These are phyloP conservation scores for Trichoderma hamatum DNA, from an alignment of 2,329 filamentous ascomycete genomes.

Conservation along the genomic window DNA sequence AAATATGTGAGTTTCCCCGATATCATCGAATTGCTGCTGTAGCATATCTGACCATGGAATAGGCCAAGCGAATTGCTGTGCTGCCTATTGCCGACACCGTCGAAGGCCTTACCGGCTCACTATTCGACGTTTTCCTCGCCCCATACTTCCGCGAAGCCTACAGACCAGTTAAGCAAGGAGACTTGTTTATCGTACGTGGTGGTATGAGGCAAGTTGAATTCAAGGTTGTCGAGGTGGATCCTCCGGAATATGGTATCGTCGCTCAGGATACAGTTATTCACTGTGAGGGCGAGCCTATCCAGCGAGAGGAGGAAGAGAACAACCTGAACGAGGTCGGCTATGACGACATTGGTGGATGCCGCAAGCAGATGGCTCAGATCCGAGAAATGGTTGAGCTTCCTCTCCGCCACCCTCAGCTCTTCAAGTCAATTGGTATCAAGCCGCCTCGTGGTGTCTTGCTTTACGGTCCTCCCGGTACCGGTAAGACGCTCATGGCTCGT, in stretches of 20 bases:
- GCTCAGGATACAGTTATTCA: slow-evolving; percentile 99
- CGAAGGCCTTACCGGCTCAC: slow-evolving; percentile 93
- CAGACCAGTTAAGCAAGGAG: slow-evolving; percentile 93
- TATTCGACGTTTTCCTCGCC: slow-evolving; percentile 98
- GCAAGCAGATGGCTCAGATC: slow-evolving; percentile 99
- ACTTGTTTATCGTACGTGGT: slow-evolving; percentile 95
- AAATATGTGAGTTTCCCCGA: slow-evolving; percentile 84
- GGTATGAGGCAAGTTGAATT: slow-evolving; percentile 99
- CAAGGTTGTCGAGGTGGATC: slow-evolving; percentile 98
- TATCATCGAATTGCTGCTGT: background rate
- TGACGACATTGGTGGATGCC: slow-evolving; percentile 98
- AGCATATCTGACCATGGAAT: slow-evolving; percentile 4
- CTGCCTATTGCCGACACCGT: slow-evolving; percentile 98
- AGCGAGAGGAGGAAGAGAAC: slow-evolving; percentile 98
- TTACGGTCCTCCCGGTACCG: slow-evolving; percentile 94
- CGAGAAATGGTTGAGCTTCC: slow-evolving; percentile 98
- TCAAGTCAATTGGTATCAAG: slow-evolving; percentile 99
- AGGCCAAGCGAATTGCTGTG: slow-evolving; percentile 99
- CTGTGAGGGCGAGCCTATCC: slow-evolving; percentile 84
- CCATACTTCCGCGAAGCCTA: slow-evolving; percentile 99
- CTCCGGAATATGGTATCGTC: slow-evolving; percentile 97
- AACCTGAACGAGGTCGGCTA: slow-evolving; percentile 99
- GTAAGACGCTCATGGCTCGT: slow-evolving; percentile 99
- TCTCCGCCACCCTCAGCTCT: slow-evolving; percentile 93
- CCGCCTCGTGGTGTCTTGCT: slow-evolving; percentile 97